Base-by-base conservation (phyloP, 768 basidiomycete genomes). In the Lentinula lateritia region DNA sequence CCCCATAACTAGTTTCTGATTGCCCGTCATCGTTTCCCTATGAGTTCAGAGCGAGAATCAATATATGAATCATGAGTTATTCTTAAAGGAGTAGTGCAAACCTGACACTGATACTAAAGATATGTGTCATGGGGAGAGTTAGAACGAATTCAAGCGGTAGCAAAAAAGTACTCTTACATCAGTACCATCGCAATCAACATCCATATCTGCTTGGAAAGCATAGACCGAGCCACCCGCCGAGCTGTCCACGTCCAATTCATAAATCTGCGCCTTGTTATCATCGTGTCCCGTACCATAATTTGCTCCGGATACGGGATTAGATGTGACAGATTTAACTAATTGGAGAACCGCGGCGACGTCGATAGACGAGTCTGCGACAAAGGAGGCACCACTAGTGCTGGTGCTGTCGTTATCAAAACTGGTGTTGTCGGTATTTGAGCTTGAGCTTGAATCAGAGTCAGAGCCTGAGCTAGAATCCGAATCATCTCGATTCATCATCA, bases 121-220 rank as follows among this genome's bases (percentile, higher is more conserved):
- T 10, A 36, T 9, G 15, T 50, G 38, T 23, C 35, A 36, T 50
- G 52, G 20, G 41, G 28, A 41, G 28, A 28, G 3, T 28, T 28
- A 28, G 28, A 28, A 28, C 28, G 28, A 28, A 28, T 28, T 4
- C 28, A 4, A 28, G 28, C 28, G 28, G 28, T 28, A 28, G 28
- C 28, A 28, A 39, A 28, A 39, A 12, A 28, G 20, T 18, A 16
- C 15, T n/a, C 65, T 54, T 8, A 68, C 69, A 55, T 66, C 63
- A 2, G 61, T 59, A 6, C 69, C 69, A 62, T 70, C 69, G 50
- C 69, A 70, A 50, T 70, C 69, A 1, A 66, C 60, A 45, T 70
- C 67, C 70, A 71, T 71, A 48, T 71, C 69, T 13, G 66, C 68
- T 16, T 67, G 65, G 57, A 69, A 68, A 43, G 65, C 62, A 50